A percentile compares a stretch with the other conserved stretches of the same genome.
Evolutionary conservation across 768 basidiomycete genomes (phyloP).

Genomic region (Hygrophoropsis aurantiaca): DNA sequence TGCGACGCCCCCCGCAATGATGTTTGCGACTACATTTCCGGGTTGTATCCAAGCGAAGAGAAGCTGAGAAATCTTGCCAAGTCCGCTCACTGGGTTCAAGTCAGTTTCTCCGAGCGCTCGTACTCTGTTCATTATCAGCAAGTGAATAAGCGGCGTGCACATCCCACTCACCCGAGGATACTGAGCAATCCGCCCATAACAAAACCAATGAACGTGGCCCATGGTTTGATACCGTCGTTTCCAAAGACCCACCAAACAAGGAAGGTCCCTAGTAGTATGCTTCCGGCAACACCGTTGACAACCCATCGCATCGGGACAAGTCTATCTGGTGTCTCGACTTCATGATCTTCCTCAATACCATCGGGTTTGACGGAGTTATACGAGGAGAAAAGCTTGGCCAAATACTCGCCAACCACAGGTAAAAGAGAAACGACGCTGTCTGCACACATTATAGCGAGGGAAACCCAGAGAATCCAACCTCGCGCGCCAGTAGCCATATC

Average conservation of each 20-base stretch:
- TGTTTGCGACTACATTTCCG: conserved; percentile 95
- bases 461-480: conserved; percentile 96
- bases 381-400: conserved; percentile 32
- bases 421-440: conserved; percentile 86
- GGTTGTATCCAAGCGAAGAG: conserved; percentile 94
- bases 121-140: conserved; percentile 51
- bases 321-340: conserved; percentile 74
- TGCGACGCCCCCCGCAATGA: conserved; percentile 95
- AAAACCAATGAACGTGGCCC: conserved; percentile 90
- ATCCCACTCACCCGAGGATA: conserved; percentile 72
- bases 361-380: conserved; percentile 24
- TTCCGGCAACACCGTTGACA: conserved; percentile 56
- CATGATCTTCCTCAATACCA: conserved; percentile 46
- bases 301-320: conserved; percentile 86
- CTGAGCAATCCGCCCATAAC: conserved; percentile 80
- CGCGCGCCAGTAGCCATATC: conserved; percentile 88
- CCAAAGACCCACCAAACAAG: conserved; percentile 92
- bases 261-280: conserved; percentile 67
- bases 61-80: conserved; percentile 94
- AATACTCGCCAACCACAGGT: conserved; percentile 64
- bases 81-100: conserved; percentile 86
- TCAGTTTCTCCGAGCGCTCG: conserved; percentile 96
- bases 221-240: conserved; percentile 87
- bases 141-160: not conserved
- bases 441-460: conserved; percentile 93